These are phyloP conservation scores for Galeopsis tetrahit DNA, from an alignment of 257 asterid genomes.

Conservation along the genomic window DNA sequence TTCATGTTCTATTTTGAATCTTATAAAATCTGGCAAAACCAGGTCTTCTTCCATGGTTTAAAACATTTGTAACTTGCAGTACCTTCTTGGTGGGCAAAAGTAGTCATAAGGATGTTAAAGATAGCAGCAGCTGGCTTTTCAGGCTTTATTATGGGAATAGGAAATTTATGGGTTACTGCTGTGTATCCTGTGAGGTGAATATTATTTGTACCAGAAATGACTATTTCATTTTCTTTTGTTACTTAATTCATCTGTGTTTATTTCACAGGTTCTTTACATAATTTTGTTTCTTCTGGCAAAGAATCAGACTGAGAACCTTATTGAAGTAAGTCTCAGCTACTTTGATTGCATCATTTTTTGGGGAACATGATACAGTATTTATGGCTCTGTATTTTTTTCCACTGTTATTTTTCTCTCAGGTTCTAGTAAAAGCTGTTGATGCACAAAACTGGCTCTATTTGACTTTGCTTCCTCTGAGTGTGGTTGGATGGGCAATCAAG, in stretches of 20 bases:
- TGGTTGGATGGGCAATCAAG: conserved; percentile 84
- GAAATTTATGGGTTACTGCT: conserved; percentile 88
- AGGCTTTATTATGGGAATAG: conserved; percentile 83
- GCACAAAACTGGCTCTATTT: conserved; percentile 55
- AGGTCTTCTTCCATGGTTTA: neutral
- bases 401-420: conserved; percentile 46
- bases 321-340: conserved; percentile 54
- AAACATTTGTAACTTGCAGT: conserved; percentile 43
- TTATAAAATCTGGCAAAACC: neutral
- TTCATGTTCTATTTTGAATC: conserved; percentile 6
- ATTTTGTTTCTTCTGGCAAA: conserved; percentile 79
- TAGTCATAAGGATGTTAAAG: conserved; percentile 95
- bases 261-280: conserved; percentile 80
- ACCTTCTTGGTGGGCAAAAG: conserved; percentile 86
- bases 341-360: conserved; percentile 20
- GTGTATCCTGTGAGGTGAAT: conserved; percentile 93
- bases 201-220: conserved; percentile 11
- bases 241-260: conserved; percentile 34
- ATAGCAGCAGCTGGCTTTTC: conserved; percentile 92
- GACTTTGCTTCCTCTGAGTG: conserved; percentile 53
- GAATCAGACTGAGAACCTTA: conserved; percentile 56
- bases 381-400: conserved; percentile 1
- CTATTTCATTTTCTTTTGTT: neutral
- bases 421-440: conserved; percentile 55
- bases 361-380: conserved; percentile 1